These are phyloP conservation scores for Phaseolus coccineus DNA, from an alignment of 331 rosid genomes.

Conservation along the genomic window DNA sequence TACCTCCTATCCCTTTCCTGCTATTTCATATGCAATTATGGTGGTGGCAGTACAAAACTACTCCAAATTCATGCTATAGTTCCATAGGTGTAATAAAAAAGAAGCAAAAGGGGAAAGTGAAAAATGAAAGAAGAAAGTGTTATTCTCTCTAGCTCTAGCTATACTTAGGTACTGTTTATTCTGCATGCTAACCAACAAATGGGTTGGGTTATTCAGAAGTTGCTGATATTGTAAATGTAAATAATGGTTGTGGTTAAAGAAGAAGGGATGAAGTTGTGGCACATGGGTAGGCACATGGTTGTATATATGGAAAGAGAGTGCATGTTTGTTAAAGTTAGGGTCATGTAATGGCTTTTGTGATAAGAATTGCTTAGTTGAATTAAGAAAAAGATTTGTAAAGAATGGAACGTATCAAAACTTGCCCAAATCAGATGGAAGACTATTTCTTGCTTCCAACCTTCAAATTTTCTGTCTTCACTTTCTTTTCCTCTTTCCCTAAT, in stretches of 20 bases:
- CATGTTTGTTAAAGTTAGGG: constrained; percentile 57
- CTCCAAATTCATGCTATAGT: constrained; percentile 21
- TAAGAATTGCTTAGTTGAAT: constrained; percentile 43
- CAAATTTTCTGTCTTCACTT: constrained; percentile 37
- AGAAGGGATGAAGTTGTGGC: not conserved
- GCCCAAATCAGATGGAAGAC: constrained; percentile 32
- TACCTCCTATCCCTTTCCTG: constrained; percentile 31
- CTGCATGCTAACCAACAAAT: constrained; percentile 36
- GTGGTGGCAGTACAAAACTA: constrained; percentile 17
- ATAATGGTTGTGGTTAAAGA: too few relatives aligned
- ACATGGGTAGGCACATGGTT: constrained; percentile 32
- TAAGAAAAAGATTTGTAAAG: constrained; percentile 40
- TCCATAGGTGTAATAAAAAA: constrained; percentile 10
- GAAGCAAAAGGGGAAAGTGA: constrained; percentile 37
- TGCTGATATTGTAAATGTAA: not conserved
- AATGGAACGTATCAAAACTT: constrained; percentile 42
- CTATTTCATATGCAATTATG: constrained; percentile 45
- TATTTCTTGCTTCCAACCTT: constrained; percentile 46
- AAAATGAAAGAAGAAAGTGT: constrained; percentile 44
- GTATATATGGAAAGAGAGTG: not conserved
- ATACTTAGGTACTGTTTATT: constrained; percentile 37
- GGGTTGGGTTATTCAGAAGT: constrained; percentile 29
- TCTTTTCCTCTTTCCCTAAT: constrained; percentile 35
- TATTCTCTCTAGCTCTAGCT: constrained; percentile 41
- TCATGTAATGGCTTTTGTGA: constrained; percentile 47